Evolutionary conservation across 2,329 filamentous ascomycete genomes (phyloP).

Genomic region (Beauveria medogensis): DNA sequence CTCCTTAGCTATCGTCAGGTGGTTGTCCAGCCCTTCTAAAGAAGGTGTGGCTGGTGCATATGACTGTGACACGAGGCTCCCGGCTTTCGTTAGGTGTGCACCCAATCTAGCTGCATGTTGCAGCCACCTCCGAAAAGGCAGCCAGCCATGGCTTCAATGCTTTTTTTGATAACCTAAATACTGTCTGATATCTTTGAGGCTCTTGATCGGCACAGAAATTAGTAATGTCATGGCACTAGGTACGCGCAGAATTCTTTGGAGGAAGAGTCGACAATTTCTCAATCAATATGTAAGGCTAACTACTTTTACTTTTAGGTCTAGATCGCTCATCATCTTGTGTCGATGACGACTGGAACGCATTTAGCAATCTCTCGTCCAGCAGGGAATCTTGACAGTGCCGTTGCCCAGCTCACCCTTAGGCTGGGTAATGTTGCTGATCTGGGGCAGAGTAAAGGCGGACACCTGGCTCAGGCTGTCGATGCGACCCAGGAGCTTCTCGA

Average conservation of each 20-base stretch:
- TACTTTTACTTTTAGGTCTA: no score
- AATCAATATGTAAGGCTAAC: no score
- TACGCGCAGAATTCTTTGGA: no score
- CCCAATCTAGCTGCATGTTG: not conserved
- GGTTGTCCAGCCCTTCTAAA: not conserved
- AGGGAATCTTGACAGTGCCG: slow-evolving; percentile 18
- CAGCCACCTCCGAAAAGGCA: not conserved
- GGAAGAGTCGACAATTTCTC: no score
- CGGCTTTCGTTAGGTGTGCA: not conserved
- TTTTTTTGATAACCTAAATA: not conserved
- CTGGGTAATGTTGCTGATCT: slow-evolving; percentile 16
- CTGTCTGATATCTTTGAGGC: not conserved
- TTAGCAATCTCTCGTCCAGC: slow-evolving; percentile 24
- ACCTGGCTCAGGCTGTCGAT: slow-evolving; percentile 46
- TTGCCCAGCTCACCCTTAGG: slow-evolving; percentile 15
- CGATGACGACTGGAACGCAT: not conserved
- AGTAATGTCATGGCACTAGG: no score
- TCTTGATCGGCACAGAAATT: not conserved
- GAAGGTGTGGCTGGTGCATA: not conserved
- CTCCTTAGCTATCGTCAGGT: not conserved
- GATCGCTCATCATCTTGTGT: not conserved
- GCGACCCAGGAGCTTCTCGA: slow-evolving; percentile 69
- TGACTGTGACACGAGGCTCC: slow-evolving; percentile 5
- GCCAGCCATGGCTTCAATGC: not conserved
- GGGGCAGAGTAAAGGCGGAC: slow-evolving; percentile 28